phyloP scores from a whole-genome alignment of 306 rosid species.

The Castanospermum australe region DNA sequence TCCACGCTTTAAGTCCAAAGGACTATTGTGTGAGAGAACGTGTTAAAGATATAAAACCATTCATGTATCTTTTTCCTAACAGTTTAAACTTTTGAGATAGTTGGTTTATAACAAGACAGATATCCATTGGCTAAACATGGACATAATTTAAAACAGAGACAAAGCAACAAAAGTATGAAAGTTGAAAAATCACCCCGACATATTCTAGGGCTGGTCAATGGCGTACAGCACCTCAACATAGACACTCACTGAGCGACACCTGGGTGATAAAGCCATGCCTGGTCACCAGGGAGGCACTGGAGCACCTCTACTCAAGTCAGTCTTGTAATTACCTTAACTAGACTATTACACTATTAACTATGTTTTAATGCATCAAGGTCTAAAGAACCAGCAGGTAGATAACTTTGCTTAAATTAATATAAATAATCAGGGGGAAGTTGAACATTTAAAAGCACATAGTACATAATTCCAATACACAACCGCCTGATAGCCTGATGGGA shows the following conservation, averaged over 20 bases:
- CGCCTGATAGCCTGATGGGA: conserved; percentile 66
- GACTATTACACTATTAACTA: not conserved
- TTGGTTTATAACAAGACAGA: too few species aligned
- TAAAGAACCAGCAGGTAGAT: not conserved
- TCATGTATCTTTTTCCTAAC: too few species aligned
- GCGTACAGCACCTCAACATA: not conserved
- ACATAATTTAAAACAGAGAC: not conserved
- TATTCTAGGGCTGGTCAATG: conserved; percentile 5
- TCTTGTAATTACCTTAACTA: not conserved
- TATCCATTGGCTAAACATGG: conserved; percentile 3
- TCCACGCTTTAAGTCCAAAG: too few species aligned
- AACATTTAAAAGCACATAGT: not conserved
- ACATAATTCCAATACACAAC: conserved; percentile 37
- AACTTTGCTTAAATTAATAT: not conserved
- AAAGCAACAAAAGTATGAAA: not conserved
- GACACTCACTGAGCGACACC: not conserved
- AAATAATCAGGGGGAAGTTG: not conserved
- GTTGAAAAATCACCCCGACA: not conserved
- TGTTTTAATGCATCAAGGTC: conserved; percentile 11
- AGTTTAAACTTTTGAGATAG: too few species aligned
- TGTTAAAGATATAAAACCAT: too few species aligned
- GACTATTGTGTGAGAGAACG: too few species aligned
- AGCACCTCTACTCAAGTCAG: not conserved
- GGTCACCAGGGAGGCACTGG: not conserved
- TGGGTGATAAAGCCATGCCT: not conserved